These are phyloP conservation scores for Umbelopsis isabellina DNA, from an alignment of 192 early-diverging fungal genomes.

Conservation along the genomic window DNA sequence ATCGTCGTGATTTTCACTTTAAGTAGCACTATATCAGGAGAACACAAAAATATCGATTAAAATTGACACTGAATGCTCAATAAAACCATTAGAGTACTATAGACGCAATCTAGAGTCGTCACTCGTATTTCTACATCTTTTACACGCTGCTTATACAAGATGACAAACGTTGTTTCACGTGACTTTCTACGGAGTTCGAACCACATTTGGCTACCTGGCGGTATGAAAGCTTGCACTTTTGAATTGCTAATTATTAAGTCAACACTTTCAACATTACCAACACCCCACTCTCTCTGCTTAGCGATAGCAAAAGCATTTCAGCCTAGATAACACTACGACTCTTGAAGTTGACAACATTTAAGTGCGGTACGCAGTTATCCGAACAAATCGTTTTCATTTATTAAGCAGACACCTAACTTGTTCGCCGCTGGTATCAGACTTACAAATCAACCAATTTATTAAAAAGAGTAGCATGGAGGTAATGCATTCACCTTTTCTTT, in stretches of 20 bases:
- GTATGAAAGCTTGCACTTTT: background rate
- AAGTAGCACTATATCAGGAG: too few relatives aligned
- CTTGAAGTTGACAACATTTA: background rate
- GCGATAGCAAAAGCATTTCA: background rate
- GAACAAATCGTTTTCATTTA: background rate
- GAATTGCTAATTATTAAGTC: constrained; percentile 4
- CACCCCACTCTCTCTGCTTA: constrained; percentile 3
- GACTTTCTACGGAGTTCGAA: background rate
- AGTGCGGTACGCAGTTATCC: background rate
- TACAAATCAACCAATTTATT: constrained; percentile 18
- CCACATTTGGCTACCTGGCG: too few relatives aligned
- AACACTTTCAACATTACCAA: background rate
- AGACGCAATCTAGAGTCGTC: too few relatives aligned
- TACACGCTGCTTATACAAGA: background rate
- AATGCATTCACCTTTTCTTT: background rate
- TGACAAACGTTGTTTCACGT: background rate
- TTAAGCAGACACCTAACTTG: background rate
- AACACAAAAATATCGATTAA: too few relatives aligned
- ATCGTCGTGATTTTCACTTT: too few relatives aligned
- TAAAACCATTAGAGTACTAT: too few relatives aligned
- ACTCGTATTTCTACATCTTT: too few relatives aligned
- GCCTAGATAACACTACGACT: background rate
- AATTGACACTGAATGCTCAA: too few relatives aligned
- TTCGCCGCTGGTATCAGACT: constrained; percentile 10
- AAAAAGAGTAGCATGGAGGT: constrained; percentile 24